Evolutionary conservation across 768 basidiomycete species (phyloP).

Genomic region (Suillus sp.): DNA sequence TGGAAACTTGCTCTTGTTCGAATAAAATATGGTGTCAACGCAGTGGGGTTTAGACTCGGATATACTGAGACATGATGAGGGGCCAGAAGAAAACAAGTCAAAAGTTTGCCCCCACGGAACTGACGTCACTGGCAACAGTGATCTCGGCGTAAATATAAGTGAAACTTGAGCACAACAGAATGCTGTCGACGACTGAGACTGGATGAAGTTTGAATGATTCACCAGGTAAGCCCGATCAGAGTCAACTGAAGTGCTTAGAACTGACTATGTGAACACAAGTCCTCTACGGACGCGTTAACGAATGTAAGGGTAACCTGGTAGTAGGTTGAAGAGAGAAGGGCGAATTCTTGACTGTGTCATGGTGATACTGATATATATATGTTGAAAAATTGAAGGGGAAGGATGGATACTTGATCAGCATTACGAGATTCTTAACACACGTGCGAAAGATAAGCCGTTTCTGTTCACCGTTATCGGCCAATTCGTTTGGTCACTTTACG

Average conservation of each 20-base stretch:
- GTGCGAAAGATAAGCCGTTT: constrained; percentile 9
- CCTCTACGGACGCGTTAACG: neutral
- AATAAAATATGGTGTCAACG: neutral
- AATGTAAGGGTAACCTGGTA: neutral
- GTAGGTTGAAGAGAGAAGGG: neutral
- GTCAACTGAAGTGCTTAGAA: neutral
- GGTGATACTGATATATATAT: constrained; percentile 1
- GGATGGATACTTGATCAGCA: neutral
- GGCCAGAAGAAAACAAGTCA: neutral
- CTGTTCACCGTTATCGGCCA: neutral
- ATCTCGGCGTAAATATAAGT: neutral
- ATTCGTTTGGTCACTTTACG: neutral
- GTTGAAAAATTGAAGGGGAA: constrained; percentile 2
- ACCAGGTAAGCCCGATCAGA: neutral
- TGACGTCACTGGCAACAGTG: constrained; percentile 6
- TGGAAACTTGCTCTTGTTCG: neutral
- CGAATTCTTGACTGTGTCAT: neutral
- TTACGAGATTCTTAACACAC: neutral
- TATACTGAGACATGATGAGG: constrained; percentile 1
- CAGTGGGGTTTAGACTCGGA: constrained; percentile 1
- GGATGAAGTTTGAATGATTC: neutral
- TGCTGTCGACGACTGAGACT: neutral
- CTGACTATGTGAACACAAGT: neutral
- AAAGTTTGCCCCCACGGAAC: constrained; percentile 1
- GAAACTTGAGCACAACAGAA: neutral